Evolutionary conservation across 345 rosid genomes (phyloP).

Genomic region (Hirschfeldia incana): DNA sequence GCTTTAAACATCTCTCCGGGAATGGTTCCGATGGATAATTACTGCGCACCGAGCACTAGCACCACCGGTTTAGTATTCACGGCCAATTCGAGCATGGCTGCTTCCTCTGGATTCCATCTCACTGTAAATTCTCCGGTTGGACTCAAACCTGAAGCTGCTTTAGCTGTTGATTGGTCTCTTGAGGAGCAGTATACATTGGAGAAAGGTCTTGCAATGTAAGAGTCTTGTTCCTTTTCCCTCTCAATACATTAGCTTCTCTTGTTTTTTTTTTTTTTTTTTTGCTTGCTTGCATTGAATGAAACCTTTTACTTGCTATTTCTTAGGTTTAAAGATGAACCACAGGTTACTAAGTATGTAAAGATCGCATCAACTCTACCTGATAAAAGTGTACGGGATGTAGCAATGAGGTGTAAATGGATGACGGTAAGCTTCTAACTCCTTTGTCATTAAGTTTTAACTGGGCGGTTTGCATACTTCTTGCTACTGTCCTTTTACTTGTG

Average conservation of each 20-base stretch:
- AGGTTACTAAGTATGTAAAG: conserved; percentile 81
- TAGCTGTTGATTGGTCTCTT: conserved; percentile 81
- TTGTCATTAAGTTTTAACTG: not conserved
- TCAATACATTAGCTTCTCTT: not conserved
- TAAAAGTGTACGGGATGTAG: conserved; percentile 98
- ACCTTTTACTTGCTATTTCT: conserved; percentile 9
- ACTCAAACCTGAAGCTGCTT: conserved; percentile 50
- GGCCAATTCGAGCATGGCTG: conserved; percentile 30
- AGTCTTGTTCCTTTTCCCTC: not conserved
- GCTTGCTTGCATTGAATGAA: not conserved
- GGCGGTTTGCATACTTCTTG: not conserved
- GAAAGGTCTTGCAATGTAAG: conserved; percentile 69
- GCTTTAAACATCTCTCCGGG: no score
- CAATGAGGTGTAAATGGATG: conserved; percentile 91
- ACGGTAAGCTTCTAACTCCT: conserved; percentile 21
- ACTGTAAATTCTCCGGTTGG: conserved; percentile 32
- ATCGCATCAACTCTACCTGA: conserved; percentile 81
- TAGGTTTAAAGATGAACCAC: conserved; percentile 74
- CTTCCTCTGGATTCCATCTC: conserved; percentile 33
- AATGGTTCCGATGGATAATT: conserved; percentile 25
- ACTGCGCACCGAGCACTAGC: conserved; percentile 31
- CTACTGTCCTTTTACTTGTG: not conserved
- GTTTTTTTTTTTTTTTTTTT: not conserved
- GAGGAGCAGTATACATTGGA: conserved; percentile 77
- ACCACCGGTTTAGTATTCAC: conserved; percentile 30